phyloP scores from a whole-genome alignment of 768 basidiomycete genomes.

The Imleria badia region DNA sequence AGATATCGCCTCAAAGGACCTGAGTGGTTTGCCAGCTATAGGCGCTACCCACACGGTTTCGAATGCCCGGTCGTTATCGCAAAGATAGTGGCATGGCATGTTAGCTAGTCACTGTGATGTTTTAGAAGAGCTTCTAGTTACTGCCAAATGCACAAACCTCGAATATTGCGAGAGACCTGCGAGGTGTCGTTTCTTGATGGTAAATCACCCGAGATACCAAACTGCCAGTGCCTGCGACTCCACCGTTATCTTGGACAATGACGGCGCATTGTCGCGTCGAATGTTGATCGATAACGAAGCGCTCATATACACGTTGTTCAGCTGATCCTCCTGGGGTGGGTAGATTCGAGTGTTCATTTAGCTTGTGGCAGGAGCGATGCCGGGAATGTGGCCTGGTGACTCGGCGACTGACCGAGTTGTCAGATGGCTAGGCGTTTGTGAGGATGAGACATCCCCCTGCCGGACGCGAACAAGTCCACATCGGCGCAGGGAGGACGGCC shows the following conservation, averaged over 20 bases:
- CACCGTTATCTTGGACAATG: background rate
- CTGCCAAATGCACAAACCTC: background rate
- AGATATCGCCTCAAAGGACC: background rate
- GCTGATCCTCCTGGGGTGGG: conserved; percentile 1
- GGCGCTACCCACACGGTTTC: background rate
- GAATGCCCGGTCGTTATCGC: background rate
- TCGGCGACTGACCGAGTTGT: background rate
- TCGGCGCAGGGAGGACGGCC: background rate
- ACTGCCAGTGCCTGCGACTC: too few relatives aligned
- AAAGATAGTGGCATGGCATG: background rate
- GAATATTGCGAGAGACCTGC: too few relatives aligned
- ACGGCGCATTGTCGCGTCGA: background rate
- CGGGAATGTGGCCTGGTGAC: background rate
- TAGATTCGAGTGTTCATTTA: background rate
- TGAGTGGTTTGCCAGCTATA: background rate
- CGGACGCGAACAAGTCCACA: background rate
- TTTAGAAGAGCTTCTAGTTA: background rate
- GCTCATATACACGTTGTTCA: background rate
- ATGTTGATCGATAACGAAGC: background rate
- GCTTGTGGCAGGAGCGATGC: background rate
- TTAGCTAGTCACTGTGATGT: background rate
- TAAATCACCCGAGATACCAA: background rate
- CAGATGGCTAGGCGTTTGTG: background rate
- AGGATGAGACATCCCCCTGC: background rate
- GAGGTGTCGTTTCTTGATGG: background rate